A percentile compares a stretch with the other conserved stretches of the same genome.
phyloP scores from a whole-genome alignment of 345 rosid genomes.

The Lepidium aucheri region DNA sequence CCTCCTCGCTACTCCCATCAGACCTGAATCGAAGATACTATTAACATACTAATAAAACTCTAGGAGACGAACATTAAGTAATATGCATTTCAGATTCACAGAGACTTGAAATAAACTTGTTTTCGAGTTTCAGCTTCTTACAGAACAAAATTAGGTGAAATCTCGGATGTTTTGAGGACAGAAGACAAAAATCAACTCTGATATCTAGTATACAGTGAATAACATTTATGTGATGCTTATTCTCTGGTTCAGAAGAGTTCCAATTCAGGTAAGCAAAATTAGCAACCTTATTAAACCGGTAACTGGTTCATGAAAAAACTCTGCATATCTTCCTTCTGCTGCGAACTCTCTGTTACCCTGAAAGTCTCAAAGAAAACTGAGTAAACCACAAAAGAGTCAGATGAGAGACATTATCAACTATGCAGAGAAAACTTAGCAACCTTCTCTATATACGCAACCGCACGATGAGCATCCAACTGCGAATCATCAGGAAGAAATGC shows the following conservation, averaged over 20 bases:
- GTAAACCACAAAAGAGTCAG: background rate
- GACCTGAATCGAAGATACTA: no score
- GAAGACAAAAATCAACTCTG: background rate
- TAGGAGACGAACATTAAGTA: background rate
- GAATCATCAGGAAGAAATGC: constrained; percentile 72
- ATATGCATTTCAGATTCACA: background rate
- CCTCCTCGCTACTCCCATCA: no score
- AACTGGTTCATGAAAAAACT: constrained; percentile 72
- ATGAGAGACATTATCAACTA: background rate
- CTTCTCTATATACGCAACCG: constrained; percentile 68
- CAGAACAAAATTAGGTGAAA: background rate
- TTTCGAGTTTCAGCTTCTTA: background rate
- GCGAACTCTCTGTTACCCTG: constrained; percentile 62
- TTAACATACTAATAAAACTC: no score
- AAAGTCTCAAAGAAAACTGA: background rate
- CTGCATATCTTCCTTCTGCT: constrained; percentile 64
- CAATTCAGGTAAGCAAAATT: constrained; percentile 27
- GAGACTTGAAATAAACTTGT: background rate
- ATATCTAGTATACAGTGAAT: background rate
- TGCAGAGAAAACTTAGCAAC: constrained; percentile 25
- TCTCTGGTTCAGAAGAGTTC: background rate
- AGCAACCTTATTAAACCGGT: constrained; percentile 43
- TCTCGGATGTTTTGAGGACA: background rate
- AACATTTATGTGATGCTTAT: background rate
- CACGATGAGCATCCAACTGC: constrained; percentile 70